Evolutionary conservation across 495 filamentous ascomycete species (phyloP).

Genomic region (Penicillium arizonense): DNA sequence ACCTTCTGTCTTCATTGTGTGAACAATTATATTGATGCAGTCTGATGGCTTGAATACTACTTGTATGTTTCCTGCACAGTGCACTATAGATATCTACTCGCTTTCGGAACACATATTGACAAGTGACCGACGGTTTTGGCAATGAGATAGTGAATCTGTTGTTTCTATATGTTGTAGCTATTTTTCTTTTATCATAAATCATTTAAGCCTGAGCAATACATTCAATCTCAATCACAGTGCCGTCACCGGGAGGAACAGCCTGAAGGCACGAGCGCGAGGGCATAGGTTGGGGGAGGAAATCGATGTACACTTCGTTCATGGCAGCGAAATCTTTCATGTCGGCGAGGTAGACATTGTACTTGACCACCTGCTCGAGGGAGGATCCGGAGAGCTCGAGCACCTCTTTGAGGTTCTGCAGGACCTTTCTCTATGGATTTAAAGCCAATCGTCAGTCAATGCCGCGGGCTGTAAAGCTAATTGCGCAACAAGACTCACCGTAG

Average conservation of each 20-base stretch:
- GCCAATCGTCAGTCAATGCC: neutral
- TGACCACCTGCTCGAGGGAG: conserved; percentile 60
- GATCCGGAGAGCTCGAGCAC: conserved; percentile 64
- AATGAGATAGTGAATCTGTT: neutral
- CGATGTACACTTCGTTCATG: conserved; percentile 58
- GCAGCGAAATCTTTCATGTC: conserved; percentile 67
- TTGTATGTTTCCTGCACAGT: no score
- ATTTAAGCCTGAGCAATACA: conserved; percentile 34
- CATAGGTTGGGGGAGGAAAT: conserved; percentile 39
- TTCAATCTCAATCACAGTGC: conserved; percentile 39
- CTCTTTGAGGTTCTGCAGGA: conserved; percentile 58
- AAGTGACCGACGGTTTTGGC: no score
- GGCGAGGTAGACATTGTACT: conserved; percentile 66
- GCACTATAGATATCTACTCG: no score
- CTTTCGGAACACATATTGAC: no score
- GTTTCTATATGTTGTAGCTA: neutral
- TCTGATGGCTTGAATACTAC: no score
- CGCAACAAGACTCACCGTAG: conserved; percentile 25
- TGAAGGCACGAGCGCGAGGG: conserved; percentile 37
- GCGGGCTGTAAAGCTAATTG: no score
- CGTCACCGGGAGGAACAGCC: conserved; percentile 35
- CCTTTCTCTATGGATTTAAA: conserved; percentile 14
- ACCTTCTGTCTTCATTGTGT: no score
- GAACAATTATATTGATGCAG: no score
- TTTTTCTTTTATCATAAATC: conserved; percentile 1